Base-by-base conservation (phyloP, 176 grass and related monocot genomes). In the Triticum urartu region DNA sequence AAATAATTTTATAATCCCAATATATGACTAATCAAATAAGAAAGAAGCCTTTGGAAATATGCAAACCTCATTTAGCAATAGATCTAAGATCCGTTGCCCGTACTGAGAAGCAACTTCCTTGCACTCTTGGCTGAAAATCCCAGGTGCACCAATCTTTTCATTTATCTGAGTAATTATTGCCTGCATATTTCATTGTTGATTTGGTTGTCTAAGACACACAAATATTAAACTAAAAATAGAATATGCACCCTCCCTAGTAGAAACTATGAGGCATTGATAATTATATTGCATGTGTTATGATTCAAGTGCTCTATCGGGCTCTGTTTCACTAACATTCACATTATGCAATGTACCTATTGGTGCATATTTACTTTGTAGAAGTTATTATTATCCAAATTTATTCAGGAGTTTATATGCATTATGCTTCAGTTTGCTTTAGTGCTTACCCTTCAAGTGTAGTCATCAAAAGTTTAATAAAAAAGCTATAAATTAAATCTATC, bases 151-250 rank as follows among this genome's bases (percentile, higher is more conserved):
- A 67, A 98, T 95, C 35, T 90, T 78, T 63, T 87, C 64, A 86
- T 98, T 98, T 72, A 98, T 91, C 54, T 98, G 87, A 81, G 88
- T 68, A 93, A 98, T 81, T 90, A 98, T 93, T 36, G 91, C 88
- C 95, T 98, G 78, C 78, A 87, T 52, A 87, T 79, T 39, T 79
- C 15, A 39, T 89, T 38, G 71, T 20, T 45, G 26, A 74, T 62
- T 79, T 43, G 43, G 13, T 28, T 21, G 18, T 59, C 2, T 21
- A 59, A 77, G 24, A 75, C 43, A 66, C 25, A 82, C 14, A 77
- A 69, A 52, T 0, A 85, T 15, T 60, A 62, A 14, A 42, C n/a
- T 50, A 28, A 56, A 64, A 58, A 48, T 68, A 22, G 9, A 77
- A 60, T 22, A 82, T 50, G 24, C 39, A 70, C 18, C 11, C 4